Evolutionary conservation across 805 yeast species (phyloP).

Genomic region (Candida morakotiae): DNA sequence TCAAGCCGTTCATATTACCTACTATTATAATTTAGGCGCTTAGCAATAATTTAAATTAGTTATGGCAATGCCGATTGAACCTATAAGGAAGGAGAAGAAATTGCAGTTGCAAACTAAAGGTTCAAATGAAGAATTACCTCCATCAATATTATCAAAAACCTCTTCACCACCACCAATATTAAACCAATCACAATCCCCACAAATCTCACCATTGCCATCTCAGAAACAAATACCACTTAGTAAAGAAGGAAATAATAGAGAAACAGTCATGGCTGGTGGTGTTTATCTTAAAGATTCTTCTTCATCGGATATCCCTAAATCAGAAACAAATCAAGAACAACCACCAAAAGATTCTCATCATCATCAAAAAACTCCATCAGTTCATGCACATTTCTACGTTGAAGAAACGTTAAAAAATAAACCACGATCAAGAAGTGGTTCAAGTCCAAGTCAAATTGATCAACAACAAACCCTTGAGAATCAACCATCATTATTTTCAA

Average conservation of each 20-base stretch:
- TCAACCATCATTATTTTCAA: background rate
- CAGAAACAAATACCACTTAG: background rate
- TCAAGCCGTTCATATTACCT: no score
- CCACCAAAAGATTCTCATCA: constrained; percentile 26
- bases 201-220: background rate
- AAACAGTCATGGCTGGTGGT: constrained; percentile 42
- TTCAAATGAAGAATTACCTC: constrained; percentile 23
- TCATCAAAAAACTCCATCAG: constrained; percentile 56
- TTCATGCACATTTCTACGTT: constrained; percentile 76
- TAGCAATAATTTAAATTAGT: no score
- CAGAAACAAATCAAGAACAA: constrained; percentile 11
- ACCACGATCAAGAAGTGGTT: constrained; percentile 37
- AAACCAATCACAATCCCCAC: background rate
- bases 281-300: constrained; percentile 30
- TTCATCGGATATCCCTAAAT: no score
- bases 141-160: constrained; percentile 59
- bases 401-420: constrained; percentile 60
- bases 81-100: background rate
- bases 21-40: no score
- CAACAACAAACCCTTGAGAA: constrained; percentile 1
- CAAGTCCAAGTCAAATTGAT: constrained; percentile 10
- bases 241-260: constrained; percentile 5
- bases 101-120: constrained; percentile 4
- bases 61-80: background rate
- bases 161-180: constrained; percentile 57